Percentiles rank a stretch among this genome's conserved stretches.
Evolutionary conservation across 768 basidiomycete species (phyloP).

Genomic region (Rhodotorula paludigena): DNA sequence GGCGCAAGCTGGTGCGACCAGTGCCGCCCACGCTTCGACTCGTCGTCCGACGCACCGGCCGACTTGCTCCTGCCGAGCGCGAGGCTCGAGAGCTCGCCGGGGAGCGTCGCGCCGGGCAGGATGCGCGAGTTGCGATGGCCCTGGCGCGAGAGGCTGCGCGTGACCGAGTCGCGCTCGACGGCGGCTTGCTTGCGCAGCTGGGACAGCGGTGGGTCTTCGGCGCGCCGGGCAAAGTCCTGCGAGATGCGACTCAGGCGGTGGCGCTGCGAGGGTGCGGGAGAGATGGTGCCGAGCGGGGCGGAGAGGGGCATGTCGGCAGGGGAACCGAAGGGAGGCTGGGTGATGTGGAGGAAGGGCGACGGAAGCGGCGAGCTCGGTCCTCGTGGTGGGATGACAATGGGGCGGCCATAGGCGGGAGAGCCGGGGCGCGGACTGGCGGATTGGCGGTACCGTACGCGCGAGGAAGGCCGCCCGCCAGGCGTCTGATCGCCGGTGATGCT

Average conservation of each 20-base stretch:
- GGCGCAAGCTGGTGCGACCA: background rate
- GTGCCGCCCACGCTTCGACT: background rate
- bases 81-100: background rate
- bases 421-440: background rate
- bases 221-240: background rate
- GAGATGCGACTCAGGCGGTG: slow-evolving; percentile 2
- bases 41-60: background rate
- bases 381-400: background rate
- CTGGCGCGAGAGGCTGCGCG: background rate
- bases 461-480: too few relatives aligned
- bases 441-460: background rate
- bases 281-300: background rate
- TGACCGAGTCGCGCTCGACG: background rate
- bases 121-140: slow-evolving; percentile 17
- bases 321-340: background rate
- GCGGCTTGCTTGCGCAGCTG: background rate
- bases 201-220: background rate
- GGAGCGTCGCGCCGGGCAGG: slow-evolving; percentile 19
- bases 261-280: background rate
- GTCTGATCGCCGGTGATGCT: too few relatives aligned
- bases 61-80: background rate
- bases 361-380: background rate
- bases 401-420: background rate
- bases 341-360: background rate
- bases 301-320: background rate